Conservation (phyloP, 352 stramenopile genomes). For the Elongisporangium prolatum region DNA sequence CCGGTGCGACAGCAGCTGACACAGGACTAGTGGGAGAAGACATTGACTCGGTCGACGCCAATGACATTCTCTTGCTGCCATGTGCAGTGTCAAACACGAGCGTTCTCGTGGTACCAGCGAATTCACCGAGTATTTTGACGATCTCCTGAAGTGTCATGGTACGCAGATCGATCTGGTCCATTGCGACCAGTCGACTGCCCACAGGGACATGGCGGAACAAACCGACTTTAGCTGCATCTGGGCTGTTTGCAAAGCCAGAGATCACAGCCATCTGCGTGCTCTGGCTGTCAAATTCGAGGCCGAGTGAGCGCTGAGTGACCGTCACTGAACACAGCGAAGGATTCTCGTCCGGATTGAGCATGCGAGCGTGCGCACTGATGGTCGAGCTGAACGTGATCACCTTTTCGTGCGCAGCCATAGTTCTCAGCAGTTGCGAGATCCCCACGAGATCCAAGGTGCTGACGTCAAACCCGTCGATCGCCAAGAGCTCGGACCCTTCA, state of each 20-base stretch:
- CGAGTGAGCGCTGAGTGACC: constrained; percentile 18
- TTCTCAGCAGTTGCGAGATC: constrained; percentile 30
- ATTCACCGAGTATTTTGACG: constrained; percentile 21
- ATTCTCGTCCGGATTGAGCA: constrained; percentile 17
- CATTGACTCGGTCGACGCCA: not conserved
- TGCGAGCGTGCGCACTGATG: constrained; percentile 19
- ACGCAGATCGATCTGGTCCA: constrained; percentile 42
- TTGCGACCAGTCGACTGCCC: constrained; percentile 41
- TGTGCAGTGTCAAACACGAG: constrained; percentile 34
- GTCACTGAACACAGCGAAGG: constrained; percentile 11
- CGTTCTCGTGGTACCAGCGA: constrained; percentile 17
- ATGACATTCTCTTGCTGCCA: not conserved
- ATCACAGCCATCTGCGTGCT: constrained; percentile 13
- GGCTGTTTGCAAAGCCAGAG: constrained; percentile 11
- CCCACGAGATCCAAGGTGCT: constrained; percentile 26
- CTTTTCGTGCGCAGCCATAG: constrained; percentile 36
- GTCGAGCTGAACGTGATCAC: constrained; percentile 58
- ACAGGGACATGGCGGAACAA: constrained; percentile 14
- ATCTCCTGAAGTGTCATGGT: constrained; percentile 29
- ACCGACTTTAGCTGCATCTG: constrained; percentile 13
- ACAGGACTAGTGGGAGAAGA: not conserved
- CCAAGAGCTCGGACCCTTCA: constrained; percentile 38
- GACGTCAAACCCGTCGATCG: constrained; percentile 47
- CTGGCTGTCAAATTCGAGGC: constrained; percentile 26
- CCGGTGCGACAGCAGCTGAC: not conserved